Conservation (phyloP, 1,284 basidiomycete species). For the Puccinia coronata region DNA sequence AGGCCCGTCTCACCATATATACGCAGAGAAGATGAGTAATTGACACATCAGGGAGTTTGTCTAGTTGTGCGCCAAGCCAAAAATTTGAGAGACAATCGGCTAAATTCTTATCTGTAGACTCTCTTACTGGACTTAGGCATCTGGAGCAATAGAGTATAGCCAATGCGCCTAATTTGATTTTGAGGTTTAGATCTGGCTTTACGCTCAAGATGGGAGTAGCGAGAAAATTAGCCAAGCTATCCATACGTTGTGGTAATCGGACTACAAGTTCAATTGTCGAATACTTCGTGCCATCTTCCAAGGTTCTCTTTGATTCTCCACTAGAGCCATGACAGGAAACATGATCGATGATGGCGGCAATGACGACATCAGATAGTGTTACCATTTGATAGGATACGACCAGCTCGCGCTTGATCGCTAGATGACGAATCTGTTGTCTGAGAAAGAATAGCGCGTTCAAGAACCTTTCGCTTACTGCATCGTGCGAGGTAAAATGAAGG, state of each 20-base stretch:
- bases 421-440: constrained; percentile 23
- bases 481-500: no score
- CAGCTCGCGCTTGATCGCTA: constrained; percentile 17
- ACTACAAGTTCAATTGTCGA: constrained; percentile 22
- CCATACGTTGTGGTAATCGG: constrained; percentile 5
- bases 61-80: not conserved
- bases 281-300: not conserved
- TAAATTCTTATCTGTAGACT: not conserved
- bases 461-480: constrained; percentile 31
- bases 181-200: not conserved
- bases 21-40: constrained; percentile 17
- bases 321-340: not conserved
- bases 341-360: constrained; percentile 40
- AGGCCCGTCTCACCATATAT: constrained; percentile 3
- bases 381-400: constrained; percentile 17
- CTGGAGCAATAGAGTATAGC: constrained; percentile 14
- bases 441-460: constrained; percentile 29
- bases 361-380: constrained; percentile 36
- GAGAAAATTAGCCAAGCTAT: constrained; percentile 7
- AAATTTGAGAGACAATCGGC: not conserved
- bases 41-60: not conserved
- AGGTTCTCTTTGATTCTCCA: not conserved
- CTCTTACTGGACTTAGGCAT: constrained; percentile 12
- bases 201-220: not conserved
- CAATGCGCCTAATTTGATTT: constrained; percentile 16